Conservation (phyloP, 257 asterid species). For the Solanum rostratum region DNA sequence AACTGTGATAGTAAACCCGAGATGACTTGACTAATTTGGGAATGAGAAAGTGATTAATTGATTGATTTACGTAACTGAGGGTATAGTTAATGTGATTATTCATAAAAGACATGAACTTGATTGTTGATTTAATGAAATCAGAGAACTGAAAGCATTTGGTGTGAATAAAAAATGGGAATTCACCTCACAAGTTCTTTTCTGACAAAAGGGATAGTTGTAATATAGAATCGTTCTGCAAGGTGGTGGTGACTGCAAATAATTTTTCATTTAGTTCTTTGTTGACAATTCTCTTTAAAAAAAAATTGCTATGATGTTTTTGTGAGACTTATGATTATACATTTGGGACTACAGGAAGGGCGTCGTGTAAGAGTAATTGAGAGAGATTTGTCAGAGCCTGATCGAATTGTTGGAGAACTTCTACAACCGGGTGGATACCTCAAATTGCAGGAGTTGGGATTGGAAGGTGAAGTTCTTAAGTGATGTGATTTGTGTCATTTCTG, state of each 20-base stretch:
- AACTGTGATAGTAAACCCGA: too few relatives aligned
- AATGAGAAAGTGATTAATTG: background rate
- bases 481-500: background rate
- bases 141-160: background rate
- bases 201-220: background rate
- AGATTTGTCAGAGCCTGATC: conserved; percentile 77
- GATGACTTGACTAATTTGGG: too few relatives aligned
- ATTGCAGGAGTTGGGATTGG: conserved; percentile 65
- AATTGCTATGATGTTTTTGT: background rate
- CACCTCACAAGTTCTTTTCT: background rate
- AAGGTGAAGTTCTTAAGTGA: conserved; percentile 36
- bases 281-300: background rate
- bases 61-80: background rate
- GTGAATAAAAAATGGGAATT: background rate
- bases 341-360: conserved; percentile 62
- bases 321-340: background rate
- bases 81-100: background rate
- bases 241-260: background rate
- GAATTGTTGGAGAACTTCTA: conserved; percentile 90
- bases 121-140: background rate
- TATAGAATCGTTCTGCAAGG: background rate
- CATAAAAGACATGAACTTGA: background rate
- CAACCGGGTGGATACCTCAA: conserved; percentile 97
- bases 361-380: conserved; percentile 74
- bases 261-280: background rate